A percentile compares a stretch with the other conserved stretches of the same genome.
phyloP scores from a whole-genome alignment of 2,329 filamentous ascomycete species.

The Plenodomus tracheiphilus region DNA sequence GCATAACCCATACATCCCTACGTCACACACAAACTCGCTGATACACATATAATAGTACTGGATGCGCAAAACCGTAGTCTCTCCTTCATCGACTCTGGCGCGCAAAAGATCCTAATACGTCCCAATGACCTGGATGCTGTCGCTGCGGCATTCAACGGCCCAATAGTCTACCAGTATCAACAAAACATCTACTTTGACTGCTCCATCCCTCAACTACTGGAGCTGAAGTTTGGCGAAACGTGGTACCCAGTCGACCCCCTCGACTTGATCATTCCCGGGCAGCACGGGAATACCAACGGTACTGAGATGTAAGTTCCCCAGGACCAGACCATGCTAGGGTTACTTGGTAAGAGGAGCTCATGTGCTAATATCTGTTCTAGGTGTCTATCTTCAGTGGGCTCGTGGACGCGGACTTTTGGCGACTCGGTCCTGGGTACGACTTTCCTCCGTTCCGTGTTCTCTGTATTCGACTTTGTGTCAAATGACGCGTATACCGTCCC shows the following conservation, averaged over 20 bases:
- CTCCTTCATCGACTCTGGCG: too few species aligned
- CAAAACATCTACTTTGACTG: conserved; percentile 1
- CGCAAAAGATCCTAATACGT: too few species aligned
- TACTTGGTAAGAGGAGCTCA: too few species aligned
- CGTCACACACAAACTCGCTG: too few species aligned
- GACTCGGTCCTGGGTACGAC: conserved; percentile 1
- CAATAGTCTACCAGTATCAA: not conserved
- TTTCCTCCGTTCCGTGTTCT: conserved; percentile 1
- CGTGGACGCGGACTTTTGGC: not conserved
- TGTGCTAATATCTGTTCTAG: not conserved
- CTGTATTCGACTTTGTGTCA: conserved; percentile 2
- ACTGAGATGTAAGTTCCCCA: conserved; percentile 3
- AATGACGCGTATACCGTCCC: not conserved
- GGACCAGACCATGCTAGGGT: too few species aligned
- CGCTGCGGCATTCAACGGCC: not conserved
- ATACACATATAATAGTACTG: too few species aligned
- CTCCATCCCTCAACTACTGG: not conserved
- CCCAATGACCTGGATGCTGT: too few species aligned
- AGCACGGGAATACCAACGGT: not conserved
- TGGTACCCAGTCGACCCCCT: conserved; percentile 1
- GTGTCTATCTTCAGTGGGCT: not conserved
- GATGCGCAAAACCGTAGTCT: too few species aligned
- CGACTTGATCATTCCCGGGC: not conserved
- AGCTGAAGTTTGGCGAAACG: not conserved
- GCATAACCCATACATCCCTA: too few species aligned